Evolutionary conservation across 2,329 filamentous ascomycete genomes (phyloP).

Genomic region (Aureobasidium sp.): DNA sequence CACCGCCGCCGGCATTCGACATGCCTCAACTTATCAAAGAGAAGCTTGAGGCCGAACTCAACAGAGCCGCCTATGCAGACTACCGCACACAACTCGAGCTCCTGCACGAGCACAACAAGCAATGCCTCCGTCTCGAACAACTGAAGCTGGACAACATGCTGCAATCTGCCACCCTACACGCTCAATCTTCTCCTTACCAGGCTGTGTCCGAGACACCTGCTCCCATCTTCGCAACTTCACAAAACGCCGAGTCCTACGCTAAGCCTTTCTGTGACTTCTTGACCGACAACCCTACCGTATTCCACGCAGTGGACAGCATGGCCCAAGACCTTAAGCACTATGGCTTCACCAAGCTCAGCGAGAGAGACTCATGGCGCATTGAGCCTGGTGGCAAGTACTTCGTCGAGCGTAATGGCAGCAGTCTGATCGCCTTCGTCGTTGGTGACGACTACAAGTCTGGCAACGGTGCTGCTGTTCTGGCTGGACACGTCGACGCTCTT

Average conservation of each 20-base stretch:
- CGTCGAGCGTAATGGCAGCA: constrained; percentile 75
- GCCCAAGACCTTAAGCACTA: constrained; percentile 61
- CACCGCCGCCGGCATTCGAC: constrained; percentile 1
- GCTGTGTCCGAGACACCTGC: not conserved
- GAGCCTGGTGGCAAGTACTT: constrained; percentile 83
- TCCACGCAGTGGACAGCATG: constrained; percentile 79
- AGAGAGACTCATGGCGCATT: constrained; percentile 77
- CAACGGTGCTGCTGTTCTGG: constrained; percentile 81
- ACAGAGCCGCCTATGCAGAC: constrained; percentile 1
- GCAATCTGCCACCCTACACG: constrained; percentile 9
- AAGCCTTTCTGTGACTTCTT: constrained; percentile 84
- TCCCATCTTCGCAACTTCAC: constrained; percentile 3
- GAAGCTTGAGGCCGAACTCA: constrained; percentile 8
- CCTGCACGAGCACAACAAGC: constrained; percentile 15
- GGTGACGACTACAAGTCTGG: constrained; percentile 75
- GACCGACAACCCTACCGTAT: constrained; percentile 84
- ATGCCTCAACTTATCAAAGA: not conserved
- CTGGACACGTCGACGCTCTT: constrained; percentile 86
- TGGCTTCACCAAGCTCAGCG: constrained; percentile 72
- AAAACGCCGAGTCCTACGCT: constrained; percentile 48
- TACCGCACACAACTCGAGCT: constrained; percentile 26
- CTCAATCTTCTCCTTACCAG: constrained; percentile 1
- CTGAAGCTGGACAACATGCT: constrained; percentile 15
- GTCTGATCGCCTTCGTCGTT: constrained; percentile 76
- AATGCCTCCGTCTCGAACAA: constrained; percentile 13